Conservation (phyloP, 169 alveolate genomes). For the Hepatocystis sp. region DNA sequence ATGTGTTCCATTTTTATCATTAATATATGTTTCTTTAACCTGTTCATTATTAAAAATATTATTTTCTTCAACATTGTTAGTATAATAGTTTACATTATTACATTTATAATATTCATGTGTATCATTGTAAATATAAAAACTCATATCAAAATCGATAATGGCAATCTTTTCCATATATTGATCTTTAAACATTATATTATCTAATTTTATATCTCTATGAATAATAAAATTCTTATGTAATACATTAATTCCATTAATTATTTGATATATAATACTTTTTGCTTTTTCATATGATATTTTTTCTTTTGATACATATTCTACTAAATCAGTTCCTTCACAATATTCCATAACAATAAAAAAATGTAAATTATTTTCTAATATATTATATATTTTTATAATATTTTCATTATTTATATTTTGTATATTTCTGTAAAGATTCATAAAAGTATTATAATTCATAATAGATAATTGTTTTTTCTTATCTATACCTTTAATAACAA, state of each 20-base stretch:
- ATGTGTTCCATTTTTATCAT: no score
- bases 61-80: no score
- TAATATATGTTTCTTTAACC: no score
- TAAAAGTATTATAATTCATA: slow-evolving; percentile 60
- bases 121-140: slow-evolving; percentile 38
- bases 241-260: slow-evolving; percentile 50
- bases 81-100: no score
- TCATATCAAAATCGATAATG: slow-evolving; percentile 69
- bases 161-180: slow-evolving; percentile 31
- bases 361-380: slow-evolving; percentile 39
- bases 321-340: slow-evolving; percentile 73
- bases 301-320: slow-evolving; percentile 68
- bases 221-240: slow-evolving; percentile 38
- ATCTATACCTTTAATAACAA: slow-evolving; percentile 53
- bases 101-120: background rate
- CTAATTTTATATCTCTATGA: slow-evolving; percentile 68
- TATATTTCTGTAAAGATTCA: slow-evolving; percentile 40
- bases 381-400: slow-evolving; percentile 58
- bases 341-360: slow-evolving; percentile 64
- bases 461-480: slow-evolving; percentile 63
- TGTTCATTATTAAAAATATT: no score
- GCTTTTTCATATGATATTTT: slow-evolving; percentile 49
- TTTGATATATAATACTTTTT: slow-evolving; percentile 46
- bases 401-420: slow-evolving; percentile 43
- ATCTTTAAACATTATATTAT: slow-evolving; percentile 66